Evolutionary conservation across 2,329 filamentous ascomycete species (phyloP), one percentile per base, ranked within the genome.

Genomic region (Colletotrichum higginsianum): DNA sequence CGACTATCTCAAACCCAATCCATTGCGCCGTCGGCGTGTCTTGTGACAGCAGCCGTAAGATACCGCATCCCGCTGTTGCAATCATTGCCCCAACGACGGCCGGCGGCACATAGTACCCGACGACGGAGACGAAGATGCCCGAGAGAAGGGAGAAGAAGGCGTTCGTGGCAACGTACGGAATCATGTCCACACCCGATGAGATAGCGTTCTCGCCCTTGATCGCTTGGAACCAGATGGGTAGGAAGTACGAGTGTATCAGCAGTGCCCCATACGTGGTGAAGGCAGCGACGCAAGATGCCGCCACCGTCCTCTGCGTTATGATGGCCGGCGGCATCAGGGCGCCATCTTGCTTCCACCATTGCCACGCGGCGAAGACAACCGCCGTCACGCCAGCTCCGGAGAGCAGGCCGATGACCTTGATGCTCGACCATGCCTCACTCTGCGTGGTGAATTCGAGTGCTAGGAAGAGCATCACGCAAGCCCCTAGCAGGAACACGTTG

Each of bases 1-100:
- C 79, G 6, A 87, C 75, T 5, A 87, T 78, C 76, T 87, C 84
- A 68, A 84, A 87, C 2, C 84, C 84, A 15, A 87, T 81, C 84
- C 84, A 86, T 50, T 79, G 77, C 5, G 76, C 79, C 0, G 76
- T 75, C 4, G 75, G 42, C 21, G 80, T 80, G 42, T 75, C 67
- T 15, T 78, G 74, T 8, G 79, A 77, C 3, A 85, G 77, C 4
- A 79, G 79, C 61, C 81, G 82, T n/a, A 84, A 75, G 18, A 83
- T 61, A 1, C 82, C 82, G 13, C 80, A 74, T 4, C 79, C 80
- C 2, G 82, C 66, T 3, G 80, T 80, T 26, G 81, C 77, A 67
- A 86, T 76, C 0, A 77, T 78, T n/a, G 74, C 74, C 1, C 77
- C 77, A 2, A 76, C 49, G 0, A 78, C 68, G 0, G 76, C 76